Evolutionary conservation across 1,139 yeast species (phyloP).

Genomic region (Zygosaccharomyces pseudobailii): DNA sequence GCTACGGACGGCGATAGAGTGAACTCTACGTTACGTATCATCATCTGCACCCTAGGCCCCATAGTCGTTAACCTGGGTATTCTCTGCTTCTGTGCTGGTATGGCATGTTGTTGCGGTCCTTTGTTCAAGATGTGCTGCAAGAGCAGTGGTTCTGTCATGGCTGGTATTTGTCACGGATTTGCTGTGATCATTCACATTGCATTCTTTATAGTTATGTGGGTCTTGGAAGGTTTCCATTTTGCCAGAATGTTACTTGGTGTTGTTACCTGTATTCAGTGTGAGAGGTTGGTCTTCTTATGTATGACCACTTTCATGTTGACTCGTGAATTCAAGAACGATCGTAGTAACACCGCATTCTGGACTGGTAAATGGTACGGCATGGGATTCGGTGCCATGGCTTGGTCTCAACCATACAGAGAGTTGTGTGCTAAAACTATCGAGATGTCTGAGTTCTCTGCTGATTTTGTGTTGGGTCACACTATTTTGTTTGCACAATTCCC

Average conservation of each 20-base stretch:
- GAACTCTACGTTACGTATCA: constrained; percentile 78
- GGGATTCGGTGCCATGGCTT: constrained; percentile 92
- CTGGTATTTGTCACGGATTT: constrained; percentile 94
- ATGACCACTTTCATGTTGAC: constrained; percentile 77
- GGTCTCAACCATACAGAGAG: constrained; percentile 96
- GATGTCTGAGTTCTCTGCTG: constrained; percentile 95
- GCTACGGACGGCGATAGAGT: constrained; percentile 45
- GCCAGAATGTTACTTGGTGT: constrained; percentile 85
- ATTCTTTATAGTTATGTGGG: constrained; percentile 96
- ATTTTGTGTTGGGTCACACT: constrained; percentile 86
- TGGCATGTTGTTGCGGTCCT: constrained; percentile 98
- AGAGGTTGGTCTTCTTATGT: constrained; percentile 82
- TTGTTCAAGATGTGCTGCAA: constrained; percentile 91
- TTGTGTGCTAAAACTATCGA: constrained; percentile 91
- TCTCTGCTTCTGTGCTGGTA: constrained; percentile 61
- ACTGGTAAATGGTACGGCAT: constrained; percentile 98
- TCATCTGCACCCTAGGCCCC: constrained; percentile 89
- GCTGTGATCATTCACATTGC: constrained; percentile 82
- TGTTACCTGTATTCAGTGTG: constrained; percentile 77
- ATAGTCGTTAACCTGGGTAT: constrained; percentile 87
- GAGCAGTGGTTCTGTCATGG: constrained; percentile 95
- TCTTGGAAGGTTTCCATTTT: constrained; percentile 86
- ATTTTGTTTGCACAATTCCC: constrained; percentile 89
- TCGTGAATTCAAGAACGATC: constrained; percentile 96
- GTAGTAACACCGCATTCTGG: constrained; percentile 98